Evolutionary conservation across 768 basidiomycete genomes (phyloP).

Genomic region (Symmetrospora coprosmae): DNA sequence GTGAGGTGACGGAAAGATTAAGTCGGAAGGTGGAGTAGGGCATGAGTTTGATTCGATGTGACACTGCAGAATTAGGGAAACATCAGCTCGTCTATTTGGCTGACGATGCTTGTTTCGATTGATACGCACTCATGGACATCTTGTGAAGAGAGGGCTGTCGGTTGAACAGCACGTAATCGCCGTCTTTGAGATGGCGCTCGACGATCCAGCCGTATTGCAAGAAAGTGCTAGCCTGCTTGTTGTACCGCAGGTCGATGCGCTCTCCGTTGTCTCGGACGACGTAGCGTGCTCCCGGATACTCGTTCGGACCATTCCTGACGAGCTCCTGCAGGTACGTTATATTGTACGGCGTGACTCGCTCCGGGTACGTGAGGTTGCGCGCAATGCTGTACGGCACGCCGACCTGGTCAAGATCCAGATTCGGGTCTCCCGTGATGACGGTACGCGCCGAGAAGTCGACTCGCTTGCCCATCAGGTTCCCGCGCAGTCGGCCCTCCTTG

Average conservation of each 20-base stretch:
- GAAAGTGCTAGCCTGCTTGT: slow-evolving; percentile 86
- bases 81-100: neutral
- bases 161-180: slow-evolving; percentile 96
- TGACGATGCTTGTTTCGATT: neutral
- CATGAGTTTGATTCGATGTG: slow-evolving; percentile 91
- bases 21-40: slow-evolving; percentile 96
- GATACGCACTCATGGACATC: slow-evolving; percentile 75
- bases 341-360: slow-evolving; percentile 96
- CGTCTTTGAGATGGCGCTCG: slow-evolving; percentile 90
- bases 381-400: slow-evolving; percentile 90
- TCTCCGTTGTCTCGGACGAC: slow-evolving; percentile 95
- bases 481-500: slow-evolving; percentile 92
- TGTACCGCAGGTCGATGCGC: slow-evolving; percentile 88
- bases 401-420: slow-evolving; percentile 87
- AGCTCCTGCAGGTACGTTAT: slow-evolving; percentile 85
- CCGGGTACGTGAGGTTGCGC: slow-evolving; percentile 94
- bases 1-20: slow-evolving; percentile 84
- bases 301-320: slow-evolving; percentile 82
- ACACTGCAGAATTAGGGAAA: slow-evolving; percentile 45
- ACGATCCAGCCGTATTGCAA: slow-evolving; percentile 98
- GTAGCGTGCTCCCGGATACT: slow-evolving; percentile 91
- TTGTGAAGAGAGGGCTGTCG: slow-evolving; percentile 97
- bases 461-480: slow-evolving; percentile 98
- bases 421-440: slow-evolving; percentile 97
- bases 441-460: slow-evolving; percentile 98